Evolutionary conservation across 176 grass and related monocot species (phyloP).

Genomic region (Panicum miliaceum): DNA sequence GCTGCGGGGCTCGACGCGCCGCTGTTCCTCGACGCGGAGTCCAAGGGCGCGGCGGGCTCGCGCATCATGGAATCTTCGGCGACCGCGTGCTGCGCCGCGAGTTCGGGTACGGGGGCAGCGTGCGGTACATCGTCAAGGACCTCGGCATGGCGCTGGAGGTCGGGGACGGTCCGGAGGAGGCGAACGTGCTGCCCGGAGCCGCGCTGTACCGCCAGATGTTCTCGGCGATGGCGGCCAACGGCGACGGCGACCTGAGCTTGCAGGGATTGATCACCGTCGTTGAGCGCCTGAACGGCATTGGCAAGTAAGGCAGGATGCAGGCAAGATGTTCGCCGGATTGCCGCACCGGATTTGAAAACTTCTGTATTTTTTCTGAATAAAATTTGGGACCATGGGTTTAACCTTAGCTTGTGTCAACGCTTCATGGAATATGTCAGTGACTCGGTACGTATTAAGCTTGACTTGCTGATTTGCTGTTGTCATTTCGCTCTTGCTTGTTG

Average conservation of each 20-base stretch:
- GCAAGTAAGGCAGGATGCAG: background rate
- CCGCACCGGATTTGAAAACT: background rate
- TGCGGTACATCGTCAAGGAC: slow-evolving; percentile 83
- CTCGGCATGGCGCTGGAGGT: slow-evolving; percentile 80
- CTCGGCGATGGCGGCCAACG: slow-evolving; percentile 75
- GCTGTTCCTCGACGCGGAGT: slow-evolving; percentile 59
- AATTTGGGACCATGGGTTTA: background rate
- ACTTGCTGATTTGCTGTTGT: background rate
- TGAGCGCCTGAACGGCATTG: slow-evolving; percentile 75
- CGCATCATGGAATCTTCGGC: slow-evolving; percentile 79
- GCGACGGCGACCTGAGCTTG: slow-evolving; percentile 64
- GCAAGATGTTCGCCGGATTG: slow-evolving; percentile 41
- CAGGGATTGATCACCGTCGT: slow-evolving; percentile 73
- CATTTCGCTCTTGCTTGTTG: background rate
- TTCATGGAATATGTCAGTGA: background rate
- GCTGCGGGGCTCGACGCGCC: slow-evolving; percentile 50
- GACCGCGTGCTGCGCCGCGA: slow-evolving; percentile 64
- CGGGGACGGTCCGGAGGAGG: slow-evolving; percentile 31
- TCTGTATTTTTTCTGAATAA: background rate
- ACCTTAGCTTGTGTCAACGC: background rate
- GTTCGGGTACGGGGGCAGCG: slow-evolving; percentile 54
- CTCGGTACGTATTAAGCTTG: background rate
- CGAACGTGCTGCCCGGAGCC: slow-evolving; percentile 56
- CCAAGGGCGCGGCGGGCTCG: slow-evolving; percentile 70
- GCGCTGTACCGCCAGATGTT: slow-evolving; percentile 78